Evolutionary conservation across 1,139 yeast genomes (phyloP).

Genomic region (Taiozyma sp.): DNA sequence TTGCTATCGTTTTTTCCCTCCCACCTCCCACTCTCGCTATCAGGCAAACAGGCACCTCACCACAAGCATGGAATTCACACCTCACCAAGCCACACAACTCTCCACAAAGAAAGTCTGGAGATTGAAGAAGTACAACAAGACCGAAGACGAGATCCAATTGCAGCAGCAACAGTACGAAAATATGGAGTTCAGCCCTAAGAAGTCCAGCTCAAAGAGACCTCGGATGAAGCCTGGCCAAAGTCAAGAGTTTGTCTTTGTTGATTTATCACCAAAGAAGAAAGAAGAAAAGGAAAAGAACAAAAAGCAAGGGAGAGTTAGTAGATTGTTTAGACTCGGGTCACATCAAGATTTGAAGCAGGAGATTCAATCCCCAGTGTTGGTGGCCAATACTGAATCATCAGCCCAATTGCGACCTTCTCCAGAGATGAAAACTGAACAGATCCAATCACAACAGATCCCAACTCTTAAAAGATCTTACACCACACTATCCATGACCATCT

Average conservation of each 20-base stretch:
- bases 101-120: constrained; percentile 23
- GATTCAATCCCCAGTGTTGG: background rate
- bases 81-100: constrained; percentile 6
- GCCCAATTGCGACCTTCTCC: background rate
- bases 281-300: constrained; percentile 5
- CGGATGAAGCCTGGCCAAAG: constrained; percentile 49
- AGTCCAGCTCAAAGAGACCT: constrained; percentile 47
- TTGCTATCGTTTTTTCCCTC: background rate
- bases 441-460: constrained; percentile 5
- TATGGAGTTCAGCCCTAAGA: constrained; percentile 32
- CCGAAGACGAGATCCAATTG: constrained; percentile 19
- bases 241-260: constrained; percentile 49
- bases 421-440: background rate
- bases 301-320: constrained; percentile 11
- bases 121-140: constrained; percentile 19
- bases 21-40: background rate
- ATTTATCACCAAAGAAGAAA: constrained; percentile 45
- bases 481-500: constrained; percentile 20
- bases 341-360: constrained; percentile 3
- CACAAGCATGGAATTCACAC: background rate
- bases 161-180: constrained; percentile 20
- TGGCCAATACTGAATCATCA: background rate
- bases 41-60: background rate
- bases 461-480: constrained; percentile 18
- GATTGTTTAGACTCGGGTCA: constrained; percentile 12